These are phyloP conservation scores for Metschnikowia arizonensis DNA, from an alignment of 805 yeast genomes.

Conservation along the genomic window DNA sequence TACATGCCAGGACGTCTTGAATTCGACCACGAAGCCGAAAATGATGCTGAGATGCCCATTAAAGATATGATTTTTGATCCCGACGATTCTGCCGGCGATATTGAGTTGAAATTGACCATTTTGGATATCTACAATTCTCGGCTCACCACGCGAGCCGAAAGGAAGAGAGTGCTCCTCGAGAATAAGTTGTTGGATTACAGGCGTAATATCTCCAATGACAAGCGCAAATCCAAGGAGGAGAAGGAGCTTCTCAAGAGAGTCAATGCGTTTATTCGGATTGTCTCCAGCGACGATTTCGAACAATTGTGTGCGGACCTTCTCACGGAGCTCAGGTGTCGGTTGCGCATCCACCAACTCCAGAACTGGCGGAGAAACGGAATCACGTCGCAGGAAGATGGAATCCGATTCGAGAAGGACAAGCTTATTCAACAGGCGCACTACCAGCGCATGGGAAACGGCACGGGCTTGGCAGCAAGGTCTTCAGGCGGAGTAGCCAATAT, in stretches of 20 bases:
- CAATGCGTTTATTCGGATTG: slow-evolving; percentile 75
- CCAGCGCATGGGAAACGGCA: slow-evolving; percentile 50
- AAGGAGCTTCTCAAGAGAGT: slow-evolving; percentile 72
- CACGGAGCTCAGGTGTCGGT: slow-evolving; percentile 72
- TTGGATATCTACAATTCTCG: slow-evolving; percentile 87
- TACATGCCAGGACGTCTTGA: slow-evolving; percentile 98
- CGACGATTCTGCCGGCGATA: slow-evolving; percentile 83
- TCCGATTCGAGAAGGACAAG: slow-evolving; percentile 85
- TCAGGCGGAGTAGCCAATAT: slow-evolving; percentile 13
- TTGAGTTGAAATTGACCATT: slow-evolving; percentile 82
- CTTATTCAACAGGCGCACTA: slow-evolving; percentile 58
- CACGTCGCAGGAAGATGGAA: slow-evolving; percentile 76
- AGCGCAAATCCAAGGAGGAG: slow-evolving; percentile 83
- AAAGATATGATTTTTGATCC: slow-evolving; percentile 95
- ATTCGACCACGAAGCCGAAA: slow-evolving; percentile 93
- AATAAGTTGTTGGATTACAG: slow-evolving; percentile 83
- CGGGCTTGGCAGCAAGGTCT: slow-evolving; percentile 20
- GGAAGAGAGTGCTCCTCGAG: slow-evolving; percentile 75
- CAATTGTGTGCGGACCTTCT: slow-evolving; percentile 68
- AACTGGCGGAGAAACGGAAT: slow-evolving; percentile 92
- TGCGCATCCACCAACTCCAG: slow-evolving; percentile 83
- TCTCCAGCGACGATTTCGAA: slow-evolving; percentile 79
- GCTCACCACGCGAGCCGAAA: slow-evolving; percentile 86
- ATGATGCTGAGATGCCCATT: slow-evolving; percentile 91
- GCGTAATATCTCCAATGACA: slow-evolving; percentile 74